Base-by-base conservation (phyloP, 805 yeast genomes). In the Blastobotrys muscicola region DNA sequence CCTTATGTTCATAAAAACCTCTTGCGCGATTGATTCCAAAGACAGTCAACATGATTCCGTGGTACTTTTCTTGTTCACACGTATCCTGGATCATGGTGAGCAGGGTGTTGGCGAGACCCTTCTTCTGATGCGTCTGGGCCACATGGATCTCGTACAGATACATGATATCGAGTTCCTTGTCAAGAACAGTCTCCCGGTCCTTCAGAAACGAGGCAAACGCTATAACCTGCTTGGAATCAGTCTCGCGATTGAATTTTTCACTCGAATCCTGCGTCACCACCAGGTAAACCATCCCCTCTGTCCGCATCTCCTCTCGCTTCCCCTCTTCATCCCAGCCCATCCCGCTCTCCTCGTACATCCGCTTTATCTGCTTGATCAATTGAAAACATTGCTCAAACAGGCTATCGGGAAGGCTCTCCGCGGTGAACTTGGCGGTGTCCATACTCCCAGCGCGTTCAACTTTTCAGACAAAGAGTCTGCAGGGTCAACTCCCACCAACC, bases 121-220 rank as follows among this genome's bases (percentile, higher is more conserved):
- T 39, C 12, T 59, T 52, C 26, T 38, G 48, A n/a, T 10, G 16
- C 11, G 29, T 33, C 8, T 42, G 35, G 6, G 33, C 32, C 23
- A 56, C 57, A 37, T 59, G 63, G 32, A 59, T 42, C 46, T 59
- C 63, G 40, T 56, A 59, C 20, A 59, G 44, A 38, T 51, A 59
- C 6, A 50, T 35, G n/a, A 46, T 45, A 20, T 43, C 46, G 11
- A 29, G 41, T 8, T 33, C 41, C 4, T 47, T 50, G 12, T 52
- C 44, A 6, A 12, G 40, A 6, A 20, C 26, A 20, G 26, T 20
- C 26, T 20, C 26, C 26, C 6, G 4, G 33, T 55, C 56, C n/a
- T 33, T 44, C 43, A 30, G 39, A 43, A 16, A 48, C 42, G 45
- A 44, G 5, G 54, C 49, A 38, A 55, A 55, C 13, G 50, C 59